A percentile compares a stretch with the other conserved stretches of the same genome.
Conservation (phyloP, 371 early-diverging fungal species). For the Basidiobolus meristosporus region DNA sequence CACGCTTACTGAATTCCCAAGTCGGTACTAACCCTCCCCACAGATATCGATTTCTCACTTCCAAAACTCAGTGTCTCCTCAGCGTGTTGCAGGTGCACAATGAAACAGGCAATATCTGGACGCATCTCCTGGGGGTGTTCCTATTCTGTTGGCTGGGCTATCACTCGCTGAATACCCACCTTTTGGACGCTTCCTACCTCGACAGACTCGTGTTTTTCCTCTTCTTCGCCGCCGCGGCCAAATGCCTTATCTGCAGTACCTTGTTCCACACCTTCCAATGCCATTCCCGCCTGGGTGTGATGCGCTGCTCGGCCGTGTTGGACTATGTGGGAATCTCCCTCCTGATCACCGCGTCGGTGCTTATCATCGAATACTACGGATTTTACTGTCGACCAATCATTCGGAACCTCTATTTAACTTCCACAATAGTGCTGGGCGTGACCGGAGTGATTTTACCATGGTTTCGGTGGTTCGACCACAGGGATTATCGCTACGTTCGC, state of each 20-base stretch:
- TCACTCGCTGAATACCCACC: conserved; percentile 25
- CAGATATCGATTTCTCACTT: conserved; percentile 31
- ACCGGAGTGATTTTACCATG: conserved; percentile 30
- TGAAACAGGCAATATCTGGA: conserved; percentile 53
- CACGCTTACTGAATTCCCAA: not conserved
- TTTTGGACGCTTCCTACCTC: conserved; percentile 20
- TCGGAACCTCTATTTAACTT: conserved; percentile 22
- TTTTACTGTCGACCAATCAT: conserved; percentile 30
- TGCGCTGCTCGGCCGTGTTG: conserved; percentile 35
- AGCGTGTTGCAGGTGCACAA: conserved; percentile 46
- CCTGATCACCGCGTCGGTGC: conserved; percentile 37
- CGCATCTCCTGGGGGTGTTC: conserved; percentile 38
- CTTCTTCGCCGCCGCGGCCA: conserved; percentile 38
- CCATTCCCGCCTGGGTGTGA: conserved; percentile 28
- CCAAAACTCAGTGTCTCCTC: conserved; percentile 23
- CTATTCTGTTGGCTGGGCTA: conserved; percentile 26
- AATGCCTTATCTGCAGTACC: conserved; percentile 42
- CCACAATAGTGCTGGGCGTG: conserved; percentile 32
- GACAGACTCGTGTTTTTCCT: conserved; percentile 29
- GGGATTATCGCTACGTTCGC: conserved; percentile 24
- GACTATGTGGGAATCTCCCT: conserved; percentile 52
- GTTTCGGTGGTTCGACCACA: conserved; percentile 20
- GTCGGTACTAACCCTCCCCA: not conserved
- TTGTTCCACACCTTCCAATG: conserved; percentile 48
- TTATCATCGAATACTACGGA: conserved; percentile 35